phyloP scores from a whole-genome alignment of 1,284 basidiomycete genomes.

The Sanghuangporus baumii region DNA sequence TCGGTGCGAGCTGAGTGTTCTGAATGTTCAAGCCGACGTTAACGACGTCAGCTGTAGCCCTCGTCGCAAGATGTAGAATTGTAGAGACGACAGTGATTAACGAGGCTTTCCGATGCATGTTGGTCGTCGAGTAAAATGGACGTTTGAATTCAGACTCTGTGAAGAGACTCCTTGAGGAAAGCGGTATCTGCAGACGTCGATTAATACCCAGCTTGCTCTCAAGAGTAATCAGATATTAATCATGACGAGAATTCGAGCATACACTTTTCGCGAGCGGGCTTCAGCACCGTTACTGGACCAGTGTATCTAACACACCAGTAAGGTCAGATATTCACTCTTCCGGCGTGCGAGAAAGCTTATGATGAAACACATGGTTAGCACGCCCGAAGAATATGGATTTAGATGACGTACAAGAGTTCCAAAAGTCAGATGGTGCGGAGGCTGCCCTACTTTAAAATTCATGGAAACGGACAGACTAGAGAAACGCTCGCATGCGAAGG shows the following conservation, averaged over 20 bases:
- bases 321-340: neutral
- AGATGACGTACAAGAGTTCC: neutral
- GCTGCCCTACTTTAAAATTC: too few species aligned
- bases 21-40: constrained; percentile 14
- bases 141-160: neutral
- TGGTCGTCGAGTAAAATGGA: neutral
- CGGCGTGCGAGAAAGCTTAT: neutral
- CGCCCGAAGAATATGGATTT: neutral
- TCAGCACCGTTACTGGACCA: neutral
- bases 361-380: neutral
- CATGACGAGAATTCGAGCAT: neutral
- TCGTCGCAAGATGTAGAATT: neutral
- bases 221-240: neutral
- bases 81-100: neutral
- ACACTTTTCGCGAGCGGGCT: neutral
- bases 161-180: neutral
- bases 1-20: constrained; percentile 22
- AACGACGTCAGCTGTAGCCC: constrained; percentile 8
- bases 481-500: too few species aligned
- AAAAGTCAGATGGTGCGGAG: neutral
- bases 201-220: neutral
- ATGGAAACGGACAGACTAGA: too few species aligned
- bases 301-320: neutral
- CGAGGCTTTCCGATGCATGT: neutral
- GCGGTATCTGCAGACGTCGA: neutral